Percentiles rank a stretch among this genome's conserved stretches.
phyloP scores from a whole-genome alignment of 345 rosid genomes.

The Orychophragmus violaceus region DNA sequence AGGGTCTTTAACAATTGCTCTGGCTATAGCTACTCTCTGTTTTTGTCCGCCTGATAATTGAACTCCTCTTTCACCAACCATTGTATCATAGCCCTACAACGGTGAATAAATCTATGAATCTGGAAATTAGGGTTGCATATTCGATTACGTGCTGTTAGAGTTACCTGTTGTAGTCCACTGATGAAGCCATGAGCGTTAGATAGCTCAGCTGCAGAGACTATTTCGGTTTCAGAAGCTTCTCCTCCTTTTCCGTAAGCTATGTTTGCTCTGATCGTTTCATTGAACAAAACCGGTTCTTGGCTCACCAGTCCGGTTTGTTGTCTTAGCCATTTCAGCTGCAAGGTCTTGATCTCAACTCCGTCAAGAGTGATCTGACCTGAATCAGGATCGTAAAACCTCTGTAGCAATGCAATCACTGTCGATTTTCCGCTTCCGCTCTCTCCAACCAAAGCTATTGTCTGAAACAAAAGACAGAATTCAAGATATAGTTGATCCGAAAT shows the following conservation, averaged over 20 bases:
- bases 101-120: background rate
- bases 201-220: slow-evolving; percentile 55
- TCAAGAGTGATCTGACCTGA: slow-evolving; percentile 68
- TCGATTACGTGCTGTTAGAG: background rate
- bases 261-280: slow-evolving; percentile 67
- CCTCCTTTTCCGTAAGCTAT: slow-evolving; percentile 80
- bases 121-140: background rate
- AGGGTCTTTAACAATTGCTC: slow-evolving; percentile 66
- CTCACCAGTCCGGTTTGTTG: slow-evolving; percentile 75
- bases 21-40: slow-evolving; percentile 70
- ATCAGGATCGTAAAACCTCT: slow-evolving; percentile 75
- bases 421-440: slow-evolving; percentile 92
- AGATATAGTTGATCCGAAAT: background rate
- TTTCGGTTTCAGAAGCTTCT: slow-evolving; percentile 58
- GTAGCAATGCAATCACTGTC: slow-evolving; percentile 59
- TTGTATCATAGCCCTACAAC: slow-evolving; percentile 56
- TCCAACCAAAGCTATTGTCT: slow-evolving; percentile 84
- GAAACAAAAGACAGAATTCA: background rate
- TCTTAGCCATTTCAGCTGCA: slow-evolving; percentile 68
- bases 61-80: slow-evolving; percentile 70
- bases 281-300: slow-evolving; percentile 74
- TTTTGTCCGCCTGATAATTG: slow-evolving; percentile 78
- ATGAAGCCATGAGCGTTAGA: slow-evolving; percentile 86
- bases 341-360: slow-evolving; percentile 53
- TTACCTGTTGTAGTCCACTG: slow-evolving; percentile 71